Conservation (phyloP, 371 early-diverging fungal genomes). For the Mortierella sp. region DNA sequence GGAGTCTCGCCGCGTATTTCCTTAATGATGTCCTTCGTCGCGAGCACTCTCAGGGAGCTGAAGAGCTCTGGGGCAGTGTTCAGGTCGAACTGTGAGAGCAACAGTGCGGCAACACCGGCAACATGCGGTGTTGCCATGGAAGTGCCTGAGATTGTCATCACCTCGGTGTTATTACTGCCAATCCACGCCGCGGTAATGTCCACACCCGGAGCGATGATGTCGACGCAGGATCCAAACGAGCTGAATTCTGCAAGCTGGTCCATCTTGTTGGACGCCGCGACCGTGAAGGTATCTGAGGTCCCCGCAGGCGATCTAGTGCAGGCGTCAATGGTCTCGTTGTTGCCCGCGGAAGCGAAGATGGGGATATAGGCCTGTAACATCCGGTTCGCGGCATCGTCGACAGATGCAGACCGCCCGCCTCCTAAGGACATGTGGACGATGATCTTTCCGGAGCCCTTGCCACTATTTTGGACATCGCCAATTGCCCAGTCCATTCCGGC, state of each 20-base stretch:
- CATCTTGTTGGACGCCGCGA: conserved; percentile 77
- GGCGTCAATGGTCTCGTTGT: conserved; percentile 75
- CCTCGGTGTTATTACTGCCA: conserved; percentile 12
- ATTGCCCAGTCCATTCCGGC: conserved; percentile 75
- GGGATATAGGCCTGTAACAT: conserved; percentile 52
- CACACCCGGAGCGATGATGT: conserved; percentile 50
- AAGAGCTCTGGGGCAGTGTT: too few species aligned
- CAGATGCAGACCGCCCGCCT: conserved; percentile 70
- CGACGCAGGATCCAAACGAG: conserved; percentile 53
- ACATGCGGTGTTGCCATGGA: conserved; percentile 82
- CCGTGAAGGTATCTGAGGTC: conserved; percentile 80
- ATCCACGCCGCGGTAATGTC: conserved; percentile 42
- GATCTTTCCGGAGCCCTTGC: conserved; percentile 50
- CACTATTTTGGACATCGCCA: conserved; percentile 52
- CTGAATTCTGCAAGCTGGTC: conserved; percentile 79
- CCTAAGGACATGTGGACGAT: conserved; percentile 63
- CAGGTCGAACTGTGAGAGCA: too few species aligned
- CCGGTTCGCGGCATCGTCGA: conserved; percentile 74
- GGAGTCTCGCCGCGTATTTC: too few species aligned
- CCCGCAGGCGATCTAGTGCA: conserved; percentile 88
- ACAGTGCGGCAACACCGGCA: not conserved
- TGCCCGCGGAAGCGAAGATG: conserved; percentile 88
- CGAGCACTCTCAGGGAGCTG: too few species aligned
- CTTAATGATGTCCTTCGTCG: too few species aligned
- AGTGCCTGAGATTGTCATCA: conserved; percentile 55